These are phyloP conservation scores for Gracilaria vermiculophylla DNA, from an alignment of 23 red algal species.

Conservation along the genomic window DNA sequence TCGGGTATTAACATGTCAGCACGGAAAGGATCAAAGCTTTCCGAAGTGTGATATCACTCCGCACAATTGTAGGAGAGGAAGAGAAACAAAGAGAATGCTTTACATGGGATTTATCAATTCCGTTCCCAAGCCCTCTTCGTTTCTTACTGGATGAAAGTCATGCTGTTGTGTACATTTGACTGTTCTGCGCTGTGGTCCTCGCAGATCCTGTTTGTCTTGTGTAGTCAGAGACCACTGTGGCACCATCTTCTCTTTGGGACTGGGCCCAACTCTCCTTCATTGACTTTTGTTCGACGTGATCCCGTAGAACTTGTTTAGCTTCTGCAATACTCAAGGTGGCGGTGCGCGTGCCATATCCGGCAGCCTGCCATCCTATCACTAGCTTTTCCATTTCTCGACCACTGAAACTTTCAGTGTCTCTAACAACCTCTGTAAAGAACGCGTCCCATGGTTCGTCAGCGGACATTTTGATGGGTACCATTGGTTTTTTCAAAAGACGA, in stretches of 20 bases:
- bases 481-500: slow-evolving; percentile 34
- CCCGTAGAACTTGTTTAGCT: slow-evolving; percentile 60
- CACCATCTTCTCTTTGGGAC: slow-evolving; percentile 39
- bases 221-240: background rate
- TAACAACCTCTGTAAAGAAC: slow-evolving; percentile 41
- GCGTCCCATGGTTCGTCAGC: slow-evolving; percentile 27
- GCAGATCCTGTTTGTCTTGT: background rate
- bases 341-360: slow-evolving; percentile 49
- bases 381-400: slow-evolving; percentile 86
- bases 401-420: slow-evolving; percentile 53
- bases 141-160: background rate
- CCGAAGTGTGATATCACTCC: slow-evolving; percentile 23
- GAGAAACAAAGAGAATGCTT: background rate
- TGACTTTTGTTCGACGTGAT: slow-evolving; percentile 66
- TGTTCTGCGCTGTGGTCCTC: background rate
- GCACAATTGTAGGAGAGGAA: too few relatives aligned
- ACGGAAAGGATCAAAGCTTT: slow-evolving; percentile 44
- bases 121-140: too few relatives aligned
- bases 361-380: slow-evolving; percentile 77
- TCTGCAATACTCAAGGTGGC: slow-evolving; percentile 31
- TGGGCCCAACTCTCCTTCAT: slow-evolving; percentile 73
- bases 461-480: slow-evolving; percentile 17
- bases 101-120: background rate
- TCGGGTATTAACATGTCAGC: slow-evolving; percentile 67
- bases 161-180: slow-evolving; percentile 15